phyloP scores from a whole-genome alignment of 257 asterid species.

The Solanum tarapatanum region DNA sequence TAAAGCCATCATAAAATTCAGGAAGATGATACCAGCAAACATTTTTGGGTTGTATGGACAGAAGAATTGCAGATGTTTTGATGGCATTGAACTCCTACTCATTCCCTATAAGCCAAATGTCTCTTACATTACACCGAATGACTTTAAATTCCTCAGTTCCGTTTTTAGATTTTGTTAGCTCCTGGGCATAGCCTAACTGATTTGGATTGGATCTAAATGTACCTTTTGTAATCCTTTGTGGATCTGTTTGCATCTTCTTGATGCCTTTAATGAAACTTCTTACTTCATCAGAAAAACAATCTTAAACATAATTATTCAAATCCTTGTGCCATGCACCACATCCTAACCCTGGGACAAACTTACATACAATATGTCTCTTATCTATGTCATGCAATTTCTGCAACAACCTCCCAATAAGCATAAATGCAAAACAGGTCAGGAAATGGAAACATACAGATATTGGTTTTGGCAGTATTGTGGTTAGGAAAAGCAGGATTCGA shows the following conservation, averaged over 20 bases:
- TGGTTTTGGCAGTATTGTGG: background rate
- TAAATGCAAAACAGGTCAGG: background rate
- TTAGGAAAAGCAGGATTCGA: background rate
- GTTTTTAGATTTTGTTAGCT: background rate
- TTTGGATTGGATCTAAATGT: background rate
- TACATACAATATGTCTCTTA: background rate
- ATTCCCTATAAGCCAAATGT: background rate
- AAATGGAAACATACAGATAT: background rate
- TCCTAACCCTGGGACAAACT: background rate
- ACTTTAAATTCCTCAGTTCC: background rate
- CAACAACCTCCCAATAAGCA: background rate
- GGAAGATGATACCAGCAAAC: background rate
- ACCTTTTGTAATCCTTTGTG: background rate
- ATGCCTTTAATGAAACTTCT: background rate
- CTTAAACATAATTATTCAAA: background rate
- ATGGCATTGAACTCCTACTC: background rate
- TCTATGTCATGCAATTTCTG: background rate
- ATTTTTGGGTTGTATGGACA: background rate
- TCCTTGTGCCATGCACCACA: background rate
- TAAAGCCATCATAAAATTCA: background rate
- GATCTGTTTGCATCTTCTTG: background rate
- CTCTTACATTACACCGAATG: background rate
- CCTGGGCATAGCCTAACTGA: background rate
- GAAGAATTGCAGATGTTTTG: background rate
- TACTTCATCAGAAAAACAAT: background rate